Evolutionary conservation across 2,329 filamentous ascomycete species (phyloP), one percentile per base, ranked within the genome.

Genomic region (Aspergillus sojae): DNA sequence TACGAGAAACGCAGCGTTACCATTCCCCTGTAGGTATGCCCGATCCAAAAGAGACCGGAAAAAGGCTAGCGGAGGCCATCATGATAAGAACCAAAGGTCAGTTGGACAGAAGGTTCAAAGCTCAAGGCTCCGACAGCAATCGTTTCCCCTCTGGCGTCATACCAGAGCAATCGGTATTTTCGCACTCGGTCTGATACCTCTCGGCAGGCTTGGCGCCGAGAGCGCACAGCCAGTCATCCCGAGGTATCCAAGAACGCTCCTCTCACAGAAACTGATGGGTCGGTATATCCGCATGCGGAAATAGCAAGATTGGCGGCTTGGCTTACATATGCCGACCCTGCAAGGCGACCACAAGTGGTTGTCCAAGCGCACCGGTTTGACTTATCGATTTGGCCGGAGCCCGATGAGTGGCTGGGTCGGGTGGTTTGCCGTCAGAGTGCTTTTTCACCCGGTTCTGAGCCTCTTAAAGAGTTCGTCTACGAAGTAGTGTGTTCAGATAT

Each of bases 141-240:
- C 6, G 5, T n/a, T 21, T 32, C 28, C 19, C 50, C 5, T 32
- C 50, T 34, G n/a, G 30, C 50, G 32, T 23, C 50, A 54, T n/a
- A 36, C 19, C 19, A 34, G n/a, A 58, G 16, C 30, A 36, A 45
- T 30, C 19, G 16, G 30, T 43, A 36, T 39, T 50, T 14, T n/a
- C 43, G n/a, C 41, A 48, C 23, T 46, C 28, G 28, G 43, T 16
- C 21, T 7, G 19, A 50, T 19, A 50, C 21, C 11, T 46, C 57
- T 58, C 41, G 57, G 57, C 57, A 50, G 21, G 4, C 41, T 58
- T 58, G 57, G 57, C 57, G 43, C 57, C 26, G n/a, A 58, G 57
- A 23, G 43, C 46, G 26, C 21, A 36, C 30, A 36, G 16, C 57
- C 57, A 39, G 43, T 58, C 30, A 58, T 30, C 34, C 32, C 52